Base-by-base conservation (phyloP, 225 moss, liverwort and hornwort genomes). In the Rhytidiadelphus loreus region DNA sequence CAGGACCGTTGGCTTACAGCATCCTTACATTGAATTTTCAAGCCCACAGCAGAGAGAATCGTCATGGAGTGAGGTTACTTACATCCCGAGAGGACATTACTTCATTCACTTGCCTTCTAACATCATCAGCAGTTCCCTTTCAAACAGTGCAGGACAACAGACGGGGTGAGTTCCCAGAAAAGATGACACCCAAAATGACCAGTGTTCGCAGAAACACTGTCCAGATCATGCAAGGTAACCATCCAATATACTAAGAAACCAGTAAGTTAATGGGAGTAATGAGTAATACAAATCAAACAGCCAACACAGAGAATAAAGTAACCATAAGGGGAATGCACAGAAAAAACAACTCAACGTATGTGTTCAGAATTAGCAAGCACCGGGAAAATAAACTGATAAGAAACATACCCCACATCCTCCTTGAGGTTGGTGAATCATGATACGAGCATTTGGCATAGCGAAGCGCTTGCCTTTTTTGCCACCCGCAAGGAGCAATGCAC, bases 351-450 rank as follows among this genome's bases (percentile, higher is more conserved):
- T 88, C 30, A 32, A 28, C 43, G 30, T 39, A 55, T 30, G 62
- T 11, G 8, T 26, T 63, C 8, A 80, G 25, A 62, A 25, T 56
- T 81, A 68, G 46, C 74, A 65, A 81, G 59, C 29, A 75, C 22
- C 60, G 35, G 41, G 80, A 56, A 48, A 79, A 39, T 48, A 80
- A 88, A 79, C 9, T 43, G 61, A 55, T 60, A 24, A 87, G 85
- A 81, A 64, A 82, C 76, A 62, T 94, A 97, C 96, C 96, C 96
- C 96, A 87, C 96, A 96, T 23, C 96, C 96, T 68, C 98, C 98
- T 93, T 98, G 96, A 76, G 96, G 96, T 88, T 98, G 98, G 82
- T 98, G 98, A 87, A 98, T 98, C 98, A 98, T 96, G 77, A 98
- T 96, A 81, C 98, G 96, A 60, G 98, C 98, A 91, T 96, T 98